phyloP scores from a whole-genome alignment of 169 alveolate species.

The Prorocentrum cordatum region DNA sequence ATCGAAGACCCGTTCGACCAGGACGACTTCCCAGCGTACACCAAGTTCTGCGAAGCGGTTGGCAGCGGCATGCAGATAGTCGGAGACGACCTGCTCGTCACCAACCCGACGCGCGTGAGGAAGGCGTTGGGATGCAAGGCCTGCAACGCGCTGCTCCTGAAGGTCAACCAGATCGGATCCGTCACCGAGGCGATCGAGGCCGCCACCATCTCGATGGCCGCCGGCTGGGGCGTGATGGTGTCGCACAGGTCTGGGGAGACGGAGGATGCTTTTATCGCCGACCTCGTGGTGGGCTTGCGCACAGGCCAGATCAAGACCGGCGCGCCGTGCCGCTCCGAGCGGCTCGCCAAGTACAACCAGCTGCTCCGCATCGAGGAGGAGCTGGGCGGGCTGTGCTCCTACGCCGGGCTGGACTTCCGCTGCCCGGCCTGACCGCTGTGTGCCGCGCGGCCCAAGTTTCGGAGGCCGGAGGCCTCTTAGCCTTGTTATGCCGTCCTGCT shows the following conservation, averaged over 20 bases:
- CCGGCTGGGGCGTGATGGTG: constrained; percentile 95
- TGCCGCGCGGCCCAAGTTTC: too few relatives aligned
- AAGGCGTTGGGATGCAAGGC: constrained; percentile 89
- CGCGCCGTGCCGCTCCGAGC: constrained; percentile 98
- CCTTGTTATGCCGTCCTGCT: too few relatives aligned
- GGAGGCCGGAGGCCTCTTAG: too few relatives aligned
- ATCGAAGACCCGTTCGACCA: constrained; percentile 98
- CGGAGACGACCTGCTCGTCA: constrained; percentile 94
- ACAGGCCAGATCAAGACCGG: constrained; percentile 98
- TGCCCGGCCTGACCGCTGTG: too few relatives aligned
- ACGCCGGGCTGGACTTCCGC: constrained; percentile 82
- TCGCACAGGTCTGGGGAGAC: constrained; percentile 74
- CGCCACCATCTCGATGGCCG: constrained; percentile 83
- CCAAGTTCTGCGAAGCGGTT: constrained; percentile 71
- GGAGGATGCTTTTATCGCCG: constrained; percentile 86
- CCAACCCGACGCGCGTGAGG: constrained; percentile 93
- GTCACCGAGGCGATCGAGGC: constrained; percentile 94
- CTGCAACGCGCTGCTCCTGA: constrained; percentile 92
- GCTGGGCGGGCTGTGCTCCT: constrained; percentile 85
- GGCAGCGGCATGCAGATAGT: constrained; percentile 89
- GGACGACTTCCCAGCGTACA: constrained; percentile 81
- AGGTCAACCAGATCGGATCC: constrained; percentile 95
- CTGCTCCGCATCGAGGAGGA: constrained; percentile 85
- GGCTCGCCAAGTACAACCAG: constrained; percentile 90
- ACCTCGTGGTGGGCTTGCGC: constrained; percentile 92